These are phyloP conservation scores for Diophrys sp. DNA, from an alignment of 73 alveolate genomes.

Conservation along the genomic window DNA sequence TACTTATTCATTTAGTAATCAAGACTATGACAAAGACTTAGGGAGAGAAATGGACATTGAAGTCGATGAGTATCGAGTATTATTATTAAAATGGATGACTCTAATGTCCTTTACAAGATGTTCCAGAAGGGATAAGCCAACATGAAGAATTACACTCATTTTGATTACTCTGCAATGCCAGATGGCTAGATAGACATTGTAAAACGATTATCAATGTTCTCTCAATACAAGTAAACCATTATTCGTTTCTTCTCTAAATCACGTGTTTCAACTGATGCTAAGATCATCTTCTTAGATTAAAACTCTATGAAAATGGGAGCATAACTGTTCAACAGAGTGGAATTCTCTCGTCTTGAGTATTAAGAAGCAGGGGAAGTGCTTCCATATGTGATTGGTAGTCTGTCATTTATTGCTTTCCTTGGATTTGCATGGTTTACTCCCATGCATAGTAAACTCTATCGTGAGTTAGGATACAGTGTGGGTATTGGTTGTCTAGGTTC, in stretches of 20 bases:
- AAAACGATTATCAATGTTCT: background rate
- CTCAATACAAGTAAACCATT: constrained; percentile 26
- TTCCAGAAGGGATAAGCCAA: background rate
- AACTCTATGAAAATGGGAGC: constrained; percentile 62
- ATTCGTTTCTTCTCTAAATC: constrained; percentile 15
- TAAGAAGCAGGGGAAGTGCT: constrained; percentile 7
- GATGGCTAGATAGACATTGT: background rate
- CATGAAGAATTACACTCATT: background rate
- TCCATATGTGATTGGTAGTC: constrained; percentile 21
- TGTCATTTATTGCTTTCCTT: constrained; percentile 28
- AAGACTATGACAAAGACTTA: too few species aligned
- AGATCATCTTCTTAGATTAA: constrained; percentile 36
- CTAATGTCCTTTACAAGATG: background rate
- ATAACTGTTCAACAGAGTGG: constrained; percentile 27
- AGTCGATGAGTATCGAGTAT: too few species aligned
- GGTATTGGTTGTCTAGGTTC: constrained; percentile 19
- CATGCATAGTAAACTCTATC: constrained; percentile 38
- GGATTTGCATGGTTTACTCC: constrained; percentile 49
- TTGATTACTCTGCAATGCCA: background rate
- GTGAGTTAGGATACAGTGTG: constrained; percentile 31
- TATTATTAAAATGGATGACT: background rate
- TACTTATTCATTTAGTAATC: too few species aligned
- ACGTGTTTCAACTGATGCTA: constrained; percentile 21
- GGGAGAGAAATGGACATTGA: too few species aligned
- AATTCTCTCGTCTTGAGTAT: constrained; percentile 22